These are phyloP conservation scores for Tetrahymena malaccensis DNA, from an alignment of 73 alveolate species.

Conservation along the genomic window DNA sequence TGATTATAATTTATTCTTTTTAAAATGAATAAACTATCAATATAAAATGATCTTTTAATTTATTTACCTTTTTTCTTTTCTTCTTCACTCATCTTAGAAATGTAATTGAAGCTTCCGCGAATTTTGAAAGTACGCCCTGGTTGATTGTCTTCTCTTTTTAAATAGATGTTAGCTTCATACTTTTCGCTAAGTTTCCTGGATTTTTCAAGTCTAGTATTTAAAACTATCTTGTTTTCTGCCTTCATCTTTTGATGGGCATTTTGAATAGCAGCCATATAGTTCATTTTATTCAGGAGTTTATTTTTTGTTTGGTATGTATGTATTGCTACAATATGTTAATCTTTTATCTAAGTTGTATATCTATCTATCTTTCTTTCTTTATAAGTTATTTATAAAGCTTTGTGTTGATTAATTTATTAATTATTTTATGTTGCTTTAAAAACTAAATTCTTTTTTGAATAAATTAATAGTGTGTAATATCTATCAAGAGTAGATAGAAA, in stretches of 20 bases:
- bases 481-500: not conserved
- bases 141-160: conserved; percentile 22
- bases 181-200: conserved; percentile 2
- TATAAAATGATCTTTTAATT: not conserved
- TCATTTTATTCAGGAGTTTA: not conserved
- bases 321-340: not conserved
- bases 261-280: not conserved
- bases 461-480: not conserved
- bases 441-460: not conserved
- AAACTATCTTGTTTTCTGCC: not conserved
- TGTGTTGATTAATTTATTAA: too few species aligned
- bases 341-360: too few species aligned
- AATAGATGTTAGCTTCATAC: conserved; percentile 7
- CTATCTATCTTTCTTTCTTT: too few species aligned
- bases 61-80: not conserved
- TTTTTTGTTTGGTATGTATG: not conserved
- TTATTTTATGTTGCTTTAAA: not conserved
- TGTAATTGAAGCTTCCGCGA: conserved; percentile 8
- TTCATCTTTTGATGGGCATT: not conserved
- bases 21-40: too few species aligned
- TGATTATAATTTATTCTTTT: too few species aligned
- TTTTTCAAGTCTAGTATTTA: not conserved
- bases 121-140: conserved; percentile 12
- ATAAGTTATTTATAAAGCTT: not conserved
- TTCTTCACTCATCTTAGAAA: not conserved